These are phyloP conservation scores for Monosporascus ibericus DNA, from an alignment of 2,329 filamentous ascomycete species.

Conservation along the genomic window DNA sequence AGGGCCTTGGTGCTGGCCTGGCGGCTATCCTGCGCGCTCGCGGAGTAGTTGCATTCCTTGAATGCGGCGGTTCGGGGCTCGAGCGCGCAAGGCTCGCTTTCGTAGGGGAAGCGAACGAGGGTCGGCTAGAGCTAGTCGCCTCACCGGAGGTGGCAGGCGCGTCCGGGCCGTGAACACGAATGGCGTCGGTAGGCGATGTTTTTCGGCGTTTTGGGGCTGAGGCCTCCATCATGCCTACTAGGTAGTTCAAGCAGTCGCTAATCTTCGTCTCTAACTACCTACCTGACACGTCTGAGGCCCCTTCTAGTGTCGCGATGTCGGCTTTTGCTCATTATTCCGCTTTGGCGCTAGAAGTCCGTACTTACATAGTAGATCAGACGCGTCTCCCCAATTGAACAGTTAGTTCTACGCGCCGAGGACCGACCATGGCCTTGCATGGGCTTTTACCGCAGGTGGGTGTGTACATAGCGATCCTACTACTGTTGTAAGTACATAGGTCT, in stretches of 20 bases:
- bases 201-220: slow-evolving; percentile 60
- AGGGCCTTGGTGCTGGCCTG: slow-evolving; percentile 38
- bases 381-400: not conserved
- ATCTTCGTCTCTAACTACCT: too few species aligned
- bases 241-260: not conserved
- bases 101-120: slow-evolving; percentile 63
- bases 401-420: not conserved
- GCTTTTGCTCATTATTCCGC: too few species aligned
- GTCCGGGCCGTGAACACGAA: slow-evolving; percentile 26
- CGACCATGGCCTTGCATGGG: not conserved
- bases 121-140: slow-evolving; percentile 23
- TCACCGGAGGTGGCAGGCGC: slow-evolving; percentile 11
- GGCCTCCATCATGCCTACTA: slow-evolving; percentile 38
- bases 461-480: not conserved
- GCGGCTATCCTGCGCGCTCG: slow-evolving; percentile 34
- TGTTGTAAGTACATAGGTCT: not conserved
- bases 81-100: slow-evolving; percentile 56
- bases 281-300: too few species aligned
- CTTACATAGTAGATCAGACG: not conserved
- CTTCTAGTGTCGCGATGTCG: too few species aligned
- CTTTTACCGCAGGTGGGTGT: not conserved
- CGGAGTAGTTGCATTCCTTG: slow-evolving; percentile 25
- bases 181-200: slow-evolving; percentile 48
- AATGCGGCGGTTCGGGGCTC: slow-evolving; percentile 41
- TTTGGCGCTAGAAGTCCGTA: too few species aligned